Percentiles rank a stretch among this genome's conserved stretches.
Conservation (phyloP, 768 basidiomycete species). For the Hygrocybe coccinea region DNA sequence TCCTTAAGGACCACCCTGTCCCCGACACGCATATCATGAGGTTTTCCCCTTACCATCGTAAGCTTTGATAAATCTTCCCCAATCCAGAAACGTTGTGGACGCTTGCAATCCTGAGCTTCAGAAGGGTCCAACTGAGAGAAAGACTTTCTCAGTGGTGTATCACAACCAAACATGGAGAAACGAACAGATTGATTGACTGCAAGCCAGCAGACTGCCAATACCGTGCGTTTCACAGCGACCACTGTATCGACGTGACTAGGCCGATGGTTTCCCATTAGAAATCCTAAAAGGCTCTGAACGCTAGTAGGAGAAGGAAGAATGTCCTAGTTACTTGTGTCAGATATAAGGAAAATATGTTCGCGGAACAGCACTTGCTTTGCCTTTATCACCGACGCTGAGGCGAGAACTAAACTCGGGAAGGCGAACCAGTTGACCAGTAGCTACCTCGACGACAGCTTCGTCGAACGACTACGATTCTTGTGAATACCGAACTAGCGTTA, state of each 20-base stretch:
- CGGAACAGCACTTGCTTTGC: slow-evolving; percentile 45
- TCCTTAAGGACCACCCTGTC: slow-evolving; percentile 65
- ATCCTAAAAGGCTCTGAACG: slow-evolving; percentile 43
- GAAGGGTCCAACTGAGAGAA: slow-evolving; percentile 52
- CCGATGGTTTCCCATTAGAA: slow-evolving; percentile 41
- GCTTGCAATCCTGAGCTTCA: slow-evolving; percentile 50
- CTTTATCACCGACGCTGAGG: slow-evolving; percentile 69
- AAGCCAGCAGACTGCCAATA: slow-evolving; percentile 80
- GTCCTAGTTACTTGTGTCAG: slow-evolving; percentile 41
- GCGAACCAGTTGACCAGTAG: slow-evolving; percentile 58
- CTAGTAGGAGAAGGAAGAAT: slow-evolving; percentile 53
- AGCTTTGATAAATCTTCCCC: slow-evolving; percentile 60
- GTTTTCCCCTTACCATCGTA: slow-evolving; percentile 54
- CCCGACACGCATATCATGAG: slow-evolving; percentile 63
- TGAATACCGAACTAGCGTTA: slow-evolving; percentile 10
- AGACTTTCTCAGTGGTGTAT: slow-evolving; percentile 1
- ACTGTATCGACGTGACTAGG: slow-evolving; percentile 55
- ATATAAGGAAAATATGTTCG: background rate
- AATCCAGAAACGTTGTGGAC: slow-evolving; percentile 75
- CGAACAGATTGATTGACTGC: slow-evolving; percentile 82
- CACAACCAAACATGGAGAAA: slow-evolving; percentile 3
- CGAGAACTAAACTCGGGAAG: slow-evolving; percentile 76
- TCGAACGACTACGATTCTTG: slow-evolving; percentile 62
- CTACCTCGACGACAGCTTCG: slow-evolving; percentile 69
- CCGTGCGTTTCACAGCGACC: slow-evolving; percentile 66